phyloP scores from a whole-genome alignment of 139 green algal genomes.

The Haematococcus lacustris region DNA sequence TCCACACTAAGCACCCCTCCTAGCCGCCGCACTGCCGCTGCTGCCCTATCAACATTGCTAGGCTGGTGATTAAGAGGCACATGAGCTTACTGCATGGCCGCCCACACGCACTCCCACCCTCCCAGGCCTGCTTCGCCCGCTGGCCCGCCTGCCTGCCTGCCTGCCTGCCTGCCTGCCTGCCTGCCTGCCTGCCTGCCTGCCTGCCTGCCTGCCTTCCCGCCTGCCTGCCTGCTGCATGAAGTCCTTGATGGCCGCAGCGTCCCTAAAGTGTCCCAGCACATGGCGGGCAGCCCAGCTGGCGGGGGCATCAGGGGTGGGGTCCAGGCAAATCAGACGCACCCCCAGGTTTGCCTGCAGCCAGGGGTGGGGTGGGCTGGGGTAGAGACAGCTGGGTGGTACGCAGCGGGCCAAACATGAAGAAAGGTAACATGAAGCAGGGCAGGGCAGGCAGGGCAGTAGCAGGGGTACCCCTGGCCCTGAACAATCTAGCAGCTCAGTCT shows the following conservation, averaged over 20 bases:
- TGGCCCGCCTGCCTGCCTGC: too few species aligned
- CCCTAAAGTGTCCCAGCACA: constrained; percentile 64
- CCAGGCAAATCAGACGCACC: constrained; percentile 78
- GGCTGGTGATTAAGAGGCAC: too few species aligned
- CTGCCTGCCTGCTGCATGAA: constrained; percentile 56
- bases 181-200: too few species aligned
- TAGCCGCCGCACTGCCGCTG: not conserved
- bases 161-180: too few species aligned
- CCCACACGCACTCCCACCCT: too few species aligned
- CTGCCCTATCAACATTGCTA: not conserved
- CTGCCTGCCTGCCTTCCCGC: too few species aligned
- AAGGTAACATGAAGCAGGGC: too few species aligned
- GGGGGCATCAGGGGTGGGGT: constrained; percentile 72
- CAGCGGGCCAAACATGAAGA: too few species aligned
- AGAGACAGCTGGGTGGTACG: too few species aligned
- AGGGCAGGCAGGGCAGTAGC: too few species aligned
- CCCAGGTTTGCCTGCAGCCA: constrained; percentile 76
- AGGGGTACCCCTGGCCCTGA: not conserved
- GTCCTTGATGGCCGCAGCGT: constrained; percentile 56
- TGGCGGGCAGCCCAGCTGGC: constrained; percentile 75
- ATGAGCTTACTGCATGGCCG: too few species aligned
- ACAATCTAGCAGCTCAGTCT: not conserved
- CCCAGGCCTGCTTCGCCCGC: too few species aligned
- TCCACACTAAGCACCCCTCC: not conserved
- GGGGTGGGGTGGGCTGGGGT: not conserved